Conservation (phyloP, 768 basidiomycete genomes). For the Auricularia sp. region DNA sequence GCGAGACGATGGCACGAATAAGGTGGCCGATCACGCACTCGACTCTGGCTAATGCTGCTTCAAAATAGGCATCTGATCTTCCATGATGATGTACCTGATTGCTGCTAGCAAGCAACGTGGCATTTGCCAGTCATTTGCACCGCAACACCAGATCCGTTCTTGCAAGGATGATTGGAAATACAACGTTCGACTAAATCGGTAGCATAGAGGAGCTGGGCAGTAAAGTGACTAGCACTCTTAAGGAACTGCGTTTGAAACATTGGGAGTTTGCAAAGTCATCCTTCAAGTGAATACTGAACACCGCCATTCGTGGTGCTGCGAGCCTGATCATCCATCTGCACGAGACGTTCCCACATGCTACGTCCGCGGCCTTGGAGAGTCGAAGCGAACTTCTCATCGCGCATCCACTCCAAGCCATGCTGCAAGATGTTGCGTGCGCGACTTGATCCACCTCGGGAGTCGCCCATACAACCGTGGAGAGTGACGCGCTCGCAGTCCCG, state of each 20-base stretch:
- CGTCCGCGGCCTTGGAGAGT: constrained; percentile 15
- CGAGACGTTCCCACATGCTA: constrained; percentile 33
- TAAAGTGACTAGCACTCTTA: too few relatives aligned
- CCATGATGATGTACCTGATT: too few relatives aligned
- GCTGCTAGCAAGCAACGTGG: too few relatives aligned
- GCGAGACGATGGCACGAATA: too few relatives aligned
- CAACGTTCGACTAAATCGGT: too few relatives aligned
- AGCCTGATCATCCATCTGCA: constrained; percentile 34
- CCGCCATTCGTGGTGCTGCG: constrained; percentile 24
- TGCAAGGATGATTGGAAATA: too few relatives aligned
- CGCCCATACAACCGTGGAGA: constrained; percentile 61
- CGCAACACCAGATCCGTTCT: too few relatives aligned
- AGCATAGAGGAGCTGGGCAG: too few relatives aligned
- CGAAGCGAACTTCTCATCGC: constrained; percentile 33
- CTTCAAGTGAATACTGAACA: constrained; percentile 47
- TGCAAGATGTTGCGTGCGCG: constrained; percentile 69
- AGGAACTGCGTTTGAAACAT: background rate
- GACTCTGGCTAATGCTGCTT: too few relatives aligned
- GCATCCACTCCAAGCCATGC: constrained; percentile 67
- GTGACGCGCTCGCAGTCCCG: constrained; percentile 44
- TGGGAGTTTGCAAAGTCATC: background rate
- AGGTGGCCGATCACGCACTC: too few relatives aligned
- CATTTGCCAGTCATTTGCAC: too few relatives aligned
- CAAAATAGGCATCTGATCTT: too few relatives aligned
- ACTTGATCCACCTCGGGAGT: constrained; percentile 46